Conservation (phyloP, 306 rosid species). For the Casuarina glauca region DNA sequence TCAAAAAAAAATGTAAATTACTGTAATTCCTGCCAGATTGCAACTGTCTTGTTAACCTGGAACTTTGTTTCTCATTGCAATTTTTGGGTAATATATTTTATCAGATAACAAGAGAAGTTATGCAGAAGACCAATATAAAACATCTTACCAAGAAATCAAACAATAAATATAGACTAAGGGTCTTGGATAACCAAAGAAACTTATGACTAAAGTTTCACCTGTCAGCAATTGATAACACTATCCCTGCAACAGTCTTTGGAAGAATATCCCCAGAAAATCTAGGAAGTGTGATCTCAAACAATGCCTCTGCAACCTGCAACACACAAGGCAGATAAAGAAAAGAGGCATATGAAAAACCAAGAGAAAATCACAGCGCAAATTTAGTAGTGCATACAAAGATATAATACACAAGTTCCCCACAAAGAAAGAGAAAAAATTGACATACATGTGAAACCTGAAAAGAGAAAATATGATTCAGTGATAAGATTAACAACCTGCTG, state of each 20-base stretch:
- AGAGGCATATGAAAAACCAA: constrained; percentile 17
- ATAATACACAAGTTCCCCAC: constrained; percentile 9
- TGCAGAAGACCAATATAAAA: too few relatives aligned
- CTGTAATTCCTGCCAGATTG: too few relatives aligned
- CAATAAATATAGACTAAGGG: not conserved
- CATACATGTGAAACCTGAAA: not conserved
- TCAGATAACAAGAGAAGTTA: too few relatives aligned
- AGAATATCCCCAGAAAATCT: constrained; percentile 91
- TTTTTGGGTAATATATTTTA: too few relatives aligned
- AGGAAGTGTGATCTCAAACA: constrained; percentile 89
- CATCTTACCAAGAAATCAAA: not conserved
- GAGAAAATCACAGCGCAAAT: not conserved
- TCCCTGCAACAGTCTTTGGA: constrained; percentile 76
- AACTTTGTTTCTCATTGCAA: too few relatives aligned
- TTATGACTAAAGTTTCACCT: constrained; percentile 48
- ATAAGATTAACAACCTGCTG: constrained; percentile 63
- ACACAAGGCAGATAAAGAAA: constrained; percentile 21
- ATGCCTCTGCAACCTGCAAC: constrained; percentile 76
- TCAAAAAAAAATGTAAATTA: too few relatives aligned
- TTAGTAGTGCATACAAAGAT: constrained; percentile 4
- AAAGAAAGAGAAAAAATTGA: not conserved
- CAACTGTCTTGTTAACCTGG: too few relatives aligned
- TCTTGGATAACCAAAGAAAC: constrained; percentile 23
- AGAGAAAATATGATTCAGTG: constrained; percentile 17
- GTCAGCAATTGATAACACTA: constrained; percentile 80